Percentiles rank a stretch among this genome's conserved stretches.
Conservation (phyloP, 73 alveolate species). For the Tetrahymena elliotti region DNA sequence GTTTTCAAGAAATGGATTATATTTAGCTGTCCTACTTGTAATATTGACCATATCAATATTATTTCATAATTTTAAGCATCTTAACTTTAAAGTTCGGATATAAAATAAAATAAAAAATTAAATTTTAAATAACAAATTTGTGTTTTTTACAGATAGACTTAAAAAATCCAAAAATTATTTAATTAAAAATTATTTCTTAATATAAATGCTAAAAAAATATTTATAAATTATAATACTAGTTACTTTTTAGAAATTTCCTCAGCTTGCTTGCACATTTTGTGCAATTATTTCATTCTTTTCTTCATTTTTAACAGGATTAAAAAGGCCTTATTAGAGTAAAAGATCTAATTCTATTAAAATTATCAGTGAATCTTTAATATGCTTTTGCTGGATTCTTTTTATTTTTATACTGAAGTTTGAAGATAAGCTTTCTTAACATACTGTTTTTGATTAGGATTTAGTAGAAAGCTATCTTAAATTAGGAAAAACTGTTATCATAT, state of each 20-base stretch:
- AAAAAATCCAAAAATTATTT: neutral
- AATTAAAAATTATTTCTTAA: neutral
- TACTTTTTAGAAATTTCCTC: neutral
- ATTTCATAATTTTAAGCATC: too few relatives aligned
- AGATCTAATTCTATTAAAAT: neutral
- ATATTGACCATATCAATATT: too few relatives aligned
- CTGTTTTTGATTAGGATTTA: neutral
- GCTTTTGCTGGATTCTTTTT: neutral
- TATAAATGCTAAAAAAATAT: neutral
- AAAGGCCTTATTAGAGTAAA: neutral
- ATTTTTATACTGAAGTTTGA: neutral
- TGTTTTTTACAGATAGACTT: neutral
- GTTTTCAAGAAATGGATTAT: neutral
- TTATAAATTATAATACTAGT: too few relatives aligned
- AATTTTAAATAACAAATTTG: too few relatives aligned
- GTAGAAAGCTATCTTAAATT: neutral
- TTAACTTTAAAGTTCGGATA: neutral
- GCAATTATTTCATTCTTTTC: neutral
- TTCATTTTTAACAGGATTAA: neutral
- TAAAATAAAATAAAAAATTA: too few relatives aligned
- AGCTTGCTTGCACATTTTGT: neutral
- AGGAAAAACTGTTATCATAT: neutral
- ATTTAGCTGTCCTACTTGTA: neutral
- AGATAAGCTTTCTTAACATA: neutral
- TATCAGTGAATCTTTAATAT: neutral